Evolutionary conservation across 1,284 basidiomycete species (phyloP).

Genomic region (Bondarzewia mesenterica): DNA sequence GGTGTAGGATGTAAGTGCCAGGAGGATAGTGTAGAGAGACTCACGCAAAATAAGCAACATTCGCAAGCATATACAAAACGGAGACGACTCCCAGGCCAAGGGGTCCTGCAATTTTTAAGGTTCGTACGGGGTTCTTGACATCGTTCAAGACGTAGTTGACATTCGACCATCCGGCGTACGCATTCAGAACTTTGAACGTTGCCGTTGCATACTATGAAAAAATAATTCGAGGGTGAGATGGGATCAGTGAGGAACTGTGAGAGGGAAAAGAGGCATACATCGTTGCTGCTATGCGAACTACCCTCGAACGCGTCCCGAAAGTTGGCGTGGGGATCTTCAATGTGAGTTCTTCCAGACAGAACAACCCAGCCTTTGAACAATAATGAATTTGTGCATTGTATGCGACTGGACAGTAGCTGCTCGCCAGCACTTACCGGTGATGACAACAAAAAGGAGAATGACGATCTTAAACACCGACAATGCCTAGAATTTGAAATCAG

Average conservation of each 20-base stretch:
- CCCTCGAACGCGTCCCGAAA: slow-evolving; percentile 41
- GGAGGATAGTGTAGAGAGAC: slow-evolving; percentile 9
- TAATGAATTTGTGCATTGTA: not conserved
- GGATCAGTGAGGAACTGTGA: not conserved
- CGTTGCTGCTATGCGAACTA: slow-evolving; percentile 35
- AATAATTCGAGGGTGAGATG: not conserved
- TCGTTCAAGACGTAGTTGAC: slow-evolving; percentile 50
- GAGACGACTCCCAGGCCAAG: slow-evolving; percentile 41
- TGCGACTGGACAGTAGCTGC: not conserved
- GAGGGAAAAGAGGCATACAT: slow-evolving; percentile 20
- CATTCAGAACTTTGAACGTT: slow-evolving; percentile 47
- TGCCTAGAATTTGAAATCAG: slow-evolving; percentile 23
- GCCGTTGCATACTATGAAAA: slow-evolving; percentile 42
- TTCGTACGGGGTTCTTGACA: slow-evolving; percentile 40
- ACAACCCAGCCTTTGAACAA: slow-evolving; percentile 35
- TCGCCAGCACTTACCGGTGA: slow-evolving; percentile 21
- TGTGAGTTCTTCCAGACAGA: slow-evolving; percentile 36
- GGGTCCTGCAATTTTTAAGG: slow-evolving; percentile 46
- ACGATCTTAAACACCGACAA: slow-evolving; percentile 31
- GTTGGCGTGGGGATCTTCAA: slow-evolving; percentile 34
- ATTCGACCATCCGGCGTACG: slow-evolving; percentile 49
- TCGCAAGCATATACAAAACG: slow-evolving; percentile 40
- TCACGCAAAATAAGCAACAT: slow-evolving; percentile 43
- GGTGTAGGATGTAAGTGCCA: not conserved
- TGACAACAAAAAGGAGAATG: slow-evolving; percentile 32